Percentiles rank a stretch among this genome's conserved stretches.
phyloP scores from a whole-genome alignment of 768 basidiomycete species.

The Trametes maxima region DNA sequence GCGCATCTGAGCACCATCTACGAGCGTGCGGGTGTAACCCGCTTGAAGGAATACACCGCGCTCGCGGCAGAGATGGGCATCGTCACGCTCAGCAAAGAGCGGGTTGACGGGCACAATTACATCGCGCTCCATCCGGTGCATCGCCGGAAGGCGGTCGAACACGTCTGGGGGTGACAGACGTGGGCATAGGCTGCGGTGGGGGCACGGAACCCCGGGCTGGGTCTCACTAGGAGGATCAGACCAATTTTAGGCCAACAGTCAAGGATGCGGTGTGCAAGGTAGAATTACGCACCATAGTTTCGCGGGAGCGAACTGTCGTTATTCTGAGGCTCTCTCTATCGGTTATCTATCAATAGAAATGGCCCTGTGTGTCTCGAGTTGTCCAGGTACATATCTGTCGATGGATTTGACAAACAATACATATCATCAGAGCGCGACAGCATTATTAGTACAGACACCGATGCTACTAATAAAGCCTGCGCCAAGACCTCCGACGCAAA shows the following conservation, averaged over 20 bases:
- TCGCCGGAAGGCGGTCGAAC: constrained; percentile 7
- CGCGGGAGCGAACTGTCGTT: too few relatives aligned
- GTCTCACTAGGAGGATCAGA: too few relatives aligned
- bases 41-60: constrained; percentile 31
- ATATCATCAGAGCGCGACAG: constrained; percentile 23
- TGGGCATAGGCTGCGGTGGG: background rate
- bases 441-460: constrained; percentile 21
- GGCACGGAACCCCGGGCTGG: background rate
- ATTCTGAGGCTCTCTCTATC: too few relatives aligned
- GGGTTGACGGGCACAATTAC: constrained; percentile 16
- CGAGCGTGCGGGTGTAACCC: constrained; percentile 27
- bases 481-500: constrained; percentile 14
- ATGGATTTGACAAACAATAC: constrained; percentile 11
- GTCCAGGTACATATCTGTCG: background rate
- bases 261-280: too few relatives aligned
- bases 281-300: too few relatives aligned
- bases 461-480: constrained; percentile 17
- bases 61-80: constrained; percentile 26
- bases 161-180: background rate
- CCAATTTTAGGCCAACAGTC: too few relatives aligned
- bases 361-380: too few relatives aligned
- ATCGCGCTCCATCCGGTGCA: constrained; percentile 18
- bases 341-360: too few relatives aligned
- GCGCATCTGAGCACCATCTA: constrained; percentile 11
- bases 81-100: constrained; percentile 13